Evolutionary conservation across 371 early-diverging fungal genomes (phyloP).

Genomic region (Nosema granulosis): DNA sequence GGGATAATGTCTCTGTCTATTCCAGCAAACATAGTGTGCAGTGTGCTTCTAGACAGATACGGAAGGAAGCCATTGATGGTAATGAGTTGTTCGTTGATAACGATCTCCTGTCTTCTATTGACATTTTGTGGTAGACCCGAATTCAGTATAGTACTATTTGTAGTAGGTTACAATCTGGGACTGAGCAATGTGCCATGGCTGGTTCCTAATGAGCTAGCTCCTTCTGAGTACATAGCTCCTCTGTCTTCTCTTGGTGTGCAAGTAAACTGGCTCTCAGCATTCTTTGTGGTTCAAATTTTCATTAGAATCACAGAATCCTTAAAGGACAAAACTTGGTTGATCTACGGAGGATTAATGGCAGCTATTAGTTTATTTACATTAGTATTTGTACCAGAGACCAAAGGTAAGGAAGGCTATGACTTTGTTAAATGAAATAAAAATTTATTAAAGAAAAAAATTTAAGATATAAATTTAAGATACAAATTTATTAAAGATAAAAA

Average conservation of each 20-base stretch:
- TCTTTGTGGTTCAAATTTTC: not conserved
- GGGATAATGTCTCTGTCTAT: conserved; percentile 68
- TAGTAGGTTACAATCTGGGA: conserved; percentile 75
- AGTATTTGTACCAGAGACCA: conserved; percentile 7
- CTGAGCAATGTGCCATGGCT: conserved; percentile 72
- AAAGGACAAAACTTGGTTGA: not conserved
- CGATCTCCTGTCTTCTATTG: conserved; percentile 49
- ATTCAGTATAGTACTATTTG: conserved; percentile 72
- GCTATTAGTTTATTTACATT: not conserved
- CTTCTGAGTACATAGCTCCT: conserved; percentile 54
- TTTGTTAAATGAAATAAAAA: no score
- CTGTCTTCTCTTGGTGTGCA: conserved; percentile 17
- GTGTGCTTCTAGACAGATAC: conserved; percentile 73
- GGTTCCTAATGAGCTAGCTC: conserved; percentile 76
- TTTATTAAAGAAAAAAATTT: conserved; percentile 6
- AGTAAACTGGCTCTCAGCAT: conserved; percentile 52
- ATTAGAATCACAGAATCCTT: not conserved
- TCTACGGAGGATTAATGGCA: not conserved
- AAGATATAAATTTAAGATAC: not conserved
- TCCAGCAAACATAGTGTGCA: conserved; percentile 69
- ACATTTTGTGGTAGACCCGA: conserved; percentile 69
- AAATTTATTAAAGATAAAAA: not conserved
- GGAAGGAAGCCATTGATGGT: conserved; percentile 76
- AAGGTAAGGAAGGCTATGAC: conserved; percentile 1
- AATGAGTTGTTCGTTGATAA: conserved; percentile 70